Conservation (phyloP, 257 asterid genomes). For the Nicotiana benthamiana region DNA sequence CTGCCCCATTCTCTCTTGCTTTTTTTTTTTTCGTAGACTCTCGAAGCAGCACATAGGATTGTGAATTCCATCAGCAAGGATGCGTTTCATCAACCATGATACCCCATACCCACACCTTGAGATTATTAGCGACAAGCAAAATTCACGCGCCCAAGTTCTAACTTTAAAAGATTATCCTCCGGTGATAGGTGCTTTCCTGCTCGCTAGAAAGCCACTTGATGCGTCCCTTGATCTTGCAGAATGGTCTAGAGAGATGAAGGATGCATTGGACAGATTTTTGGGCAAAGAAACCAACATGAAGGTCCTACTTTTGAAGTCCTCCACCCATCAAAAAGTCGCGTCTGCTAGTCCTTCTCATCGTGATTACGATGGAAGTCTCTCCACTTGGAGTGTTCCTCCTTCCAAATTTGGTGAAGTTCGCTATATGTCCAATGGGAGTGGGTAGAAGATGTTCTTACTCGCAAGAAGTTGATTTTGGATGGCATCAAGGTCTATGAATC, state of each 20-base stretch:
- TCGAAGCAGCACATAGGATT: not conserved
- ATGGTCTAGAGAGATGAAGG: not conserved
- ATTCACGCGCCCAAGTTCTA: not conserved
- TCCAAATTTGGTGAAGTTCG: not conserved
- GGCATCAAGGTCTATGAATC: not conserved
- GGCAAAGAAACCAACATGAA: not conserved
- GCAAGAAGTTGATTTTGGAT: not conserved
- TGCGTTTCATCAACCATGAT: not conserved
- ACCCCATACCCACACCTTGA: not conserved
- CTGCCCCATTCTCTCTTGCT: too few relatives aligned
- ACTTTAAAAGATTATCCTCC: not conserved
- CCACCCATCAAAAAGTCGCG: not conserved
- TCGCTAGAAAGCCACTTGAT: not conserved
- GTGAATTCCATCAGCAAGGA: not conserved
- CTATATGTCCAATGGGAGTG: not conserved
- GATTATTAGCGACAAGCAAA: not conserved
- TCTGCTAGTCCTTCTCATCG: too few relatives aligned
- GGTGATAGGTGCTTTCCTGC: not conserved
- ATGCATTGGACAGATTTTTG: not conserved
- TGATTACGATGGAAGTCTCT: too few relatives aligned
- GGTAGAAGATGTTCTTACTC: not conserved
- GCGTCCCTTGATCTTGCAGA: not conserved
- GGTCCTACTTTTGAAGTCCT: not conserved
- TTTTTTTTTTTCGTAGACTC: too few relatives aligned
- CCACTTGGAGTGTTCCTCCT: not conserved